These are phyloP conservation scores for Lepidium africanum DNA, from an alignment of 345 rosid genomes.

Conservation along the genomic window DNA sequence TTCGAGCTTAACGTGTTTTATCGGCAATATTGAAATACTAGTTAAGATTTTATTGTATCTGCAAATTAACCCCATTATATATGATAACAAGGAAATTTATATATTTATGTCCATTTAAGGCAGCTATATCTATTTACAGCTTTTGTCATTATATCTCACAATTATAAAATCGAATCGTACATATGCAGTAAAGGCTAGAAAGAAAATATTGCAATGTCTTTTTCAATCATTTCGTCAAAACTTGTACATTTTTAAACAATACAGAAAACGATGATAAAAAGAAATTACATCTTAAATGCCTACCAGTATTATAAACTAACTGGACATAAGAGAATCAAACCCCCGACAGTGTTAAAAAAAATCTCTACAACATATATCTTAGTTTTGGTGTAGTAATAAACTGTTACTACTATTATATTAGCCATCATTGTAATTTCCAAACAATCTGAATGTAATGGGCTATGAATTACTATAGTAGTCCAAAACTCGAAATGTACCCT, in stretches of 20 bases:
- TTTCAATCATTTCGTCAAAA: neutral
- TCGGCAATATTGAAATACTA: too few species aligned
- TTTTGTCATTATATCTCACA: neutral
- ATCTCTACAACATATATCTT: neutral
- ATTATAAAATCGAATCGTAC: neutral
- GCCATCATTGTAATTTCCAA: too few species aligned
- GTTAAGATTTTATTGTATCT: neutral
- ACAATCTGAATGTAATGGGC: neutral
- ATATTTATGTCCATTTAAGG: neutral
- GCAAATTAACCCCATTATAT: neutral
- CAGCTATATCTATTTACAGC: neutral
- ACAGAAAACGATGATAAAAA: too few species aligned
- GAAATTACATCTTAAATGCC: neutral
- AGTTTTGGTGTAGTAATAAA: neutral
- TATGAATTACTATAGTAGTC: neutral
- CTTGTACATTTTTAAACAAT: neutral
- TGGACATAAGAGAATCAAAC: neutral
- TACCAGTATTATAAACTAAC: neutral
- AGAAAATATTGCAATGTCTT: neutral
- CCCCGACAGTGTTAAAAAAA: neutral
- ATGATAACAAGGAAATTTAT: neutral
- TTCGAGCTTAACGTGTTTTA: too few species aligned
- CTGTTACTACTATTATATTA: too few species aligned
- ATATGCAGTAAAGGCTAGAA: neutral
- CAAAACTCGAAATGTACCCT: too few species aligned